Conservation (phyloP, 768 basidiomycete species). For the Mycena olivaceomarginata region DNA sequence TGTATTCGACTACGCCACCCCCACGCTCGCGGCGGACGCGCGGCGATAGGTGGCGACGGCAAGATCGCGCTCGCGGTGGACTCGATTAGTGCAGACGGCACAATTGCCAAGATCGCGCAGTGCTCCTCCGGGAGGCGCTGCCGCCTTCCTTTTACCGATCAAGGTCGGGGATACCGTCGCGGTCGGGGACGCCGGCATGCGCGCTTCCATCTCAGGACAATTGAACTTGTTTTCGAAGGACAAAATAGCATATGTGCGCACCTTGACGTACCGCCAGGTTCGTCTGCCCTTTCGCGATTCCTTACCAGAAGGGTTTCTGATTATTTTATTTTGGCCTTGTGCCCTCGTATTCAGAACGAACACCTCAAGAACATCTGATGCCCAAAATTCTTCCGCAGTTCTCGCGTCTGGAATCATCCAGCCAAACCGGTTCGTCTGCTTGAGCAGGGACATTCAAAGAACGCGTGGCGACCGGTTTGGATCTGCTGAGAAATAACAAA, state of each 20-base stretch:
- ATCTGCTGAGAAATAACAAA: conserved; percentile 66
- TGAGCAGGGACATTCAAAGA: conserved; percentile 63
- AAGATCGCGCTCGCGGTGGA: conserved; percentile 53
- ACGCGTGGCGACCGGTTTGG: conserved; percentile 62
- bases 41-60: conserved; percentile 48
- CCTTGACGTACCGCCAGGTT: conserved; percentile 25
- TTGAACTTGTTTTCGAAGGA: conserved; percentile 40
- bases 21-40: conserved; percentile 50
- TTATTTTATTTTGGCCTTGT: no score
- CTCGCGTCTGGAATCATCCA: conserved; percentile 61
- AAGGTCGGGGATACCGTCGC: conserved; percentile 48
- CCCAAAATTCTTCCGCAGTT: conserved; percentile 67
- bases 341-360: conserved; percentile 55
- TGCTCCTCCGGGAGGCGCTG: conserved; percentile 48
- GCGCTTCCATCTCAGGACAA: background rate
- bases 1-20: conserved; percentile 58
- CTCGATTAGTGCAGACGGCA: conserved; percentile 52
- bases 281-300: background rate
- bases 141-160: conserved; percentile 56
- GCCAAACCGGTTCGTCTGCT: conserved; percentile 64
- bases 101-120: conserved; percentile 49
- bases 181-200: conserved; percentile 28
- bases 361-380: conserved; percentile 64
- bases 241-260: conserved; percentile 59
- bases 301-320: background rate